Percentiles rank a stretch among this genome's conserved stretches.
Conservation (phyloP, 345 rosid species). For the Pugionium cornutum region DNA sequence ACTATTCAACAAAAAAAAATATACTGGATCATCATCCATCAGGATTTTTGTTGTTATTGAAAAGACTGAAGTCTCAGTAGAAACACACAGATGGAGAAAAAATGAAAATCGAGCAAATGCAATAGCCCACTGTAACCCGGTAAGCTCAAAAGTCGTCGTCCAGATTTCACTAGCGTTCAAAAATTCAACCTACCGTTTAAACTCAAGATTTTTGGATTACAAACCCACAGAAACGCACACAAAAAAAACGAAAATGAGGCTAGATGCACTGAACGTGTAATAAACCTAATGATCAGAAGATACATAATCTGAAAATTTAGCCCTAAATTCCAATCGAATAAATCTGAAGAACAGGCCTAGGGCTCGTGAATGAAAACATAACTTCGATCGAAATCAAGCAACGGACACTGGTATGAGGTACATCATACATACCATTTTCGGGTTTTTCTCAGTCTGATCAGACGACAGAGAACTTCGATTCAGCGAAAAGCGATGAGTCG, state of each 20-base stretch:
- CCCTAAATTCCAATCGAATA: conserved; percentile 3
- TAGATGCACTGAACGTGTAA: neutral
- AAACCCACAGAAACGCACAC: neutral
- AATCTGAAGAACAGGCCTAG: too few species aligned
- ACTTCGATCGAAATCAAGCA: conserved; percentile 14
- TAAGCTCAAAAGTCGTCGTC: too few species aligned
- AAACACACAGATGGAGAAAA: too few species aligned
- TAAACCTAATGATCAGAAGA: conserved; percentile 1
- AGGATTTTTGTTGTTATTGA: too few species aligned
- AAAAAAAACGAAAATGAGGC: neutral
- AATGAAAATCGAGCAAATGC: too few species aligned
- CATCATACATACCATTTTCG: conserved; percentile 32
- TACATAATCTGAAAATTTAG: neutral
- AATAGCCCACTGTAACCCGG: too few species aligned
- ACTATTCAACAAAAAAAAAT: too few species aligned
- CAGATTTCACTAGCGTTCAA: too few species aligned
- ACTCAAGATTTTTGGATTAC: too few species aligned
- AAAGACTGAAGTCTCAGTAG: too few species aligned
- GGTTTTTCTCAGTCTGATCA: conserved; percentile 10
- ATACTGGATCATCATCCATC: too few species aligned
- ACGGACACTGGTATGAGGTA: neutral
- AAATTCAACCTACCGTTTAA: too few species aligned
- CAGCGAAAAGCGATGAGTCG: conserved; percentile 26
- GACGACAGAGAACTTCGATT: conserved; percentile 15
- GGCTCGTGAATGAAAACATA: neutral